Base-by-base conservation (phyloP, 345 rosid genomes). In the Bruguiera gymnorhiza region DNA sequence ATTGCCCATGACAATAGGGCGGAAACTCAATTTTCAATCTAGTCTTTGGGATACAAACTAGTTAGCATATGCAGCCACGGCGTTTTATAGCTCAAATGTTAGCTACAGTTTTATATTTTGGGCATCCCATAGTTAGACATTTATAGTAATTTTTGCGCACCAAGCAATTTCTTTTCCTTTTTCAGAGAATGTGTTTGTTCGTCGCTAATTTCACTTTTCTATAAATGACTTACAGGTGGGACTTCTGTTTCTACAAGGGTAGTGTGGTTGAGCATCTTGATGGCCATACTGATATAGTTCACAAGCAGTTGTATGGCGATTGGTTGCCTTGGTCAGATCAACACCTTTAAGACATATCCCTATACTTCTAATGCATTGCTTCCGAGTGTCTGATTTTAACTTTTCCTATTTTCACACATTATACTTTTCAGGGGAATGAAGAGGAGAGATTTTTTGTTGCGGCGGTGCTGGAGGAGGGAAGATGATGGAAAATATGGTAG, bases 401-500 rank as follows among this genome's bases (percentile, higher is more conserved):
- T 23, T 63, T 71, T 73, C 67, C 52, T 72, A 10, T 46, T 29
- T 67, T 77, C 46, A 67, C 65, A 36, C 51, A 19, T 18, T 39
- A 20, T 72, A 58, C 63, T 69, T 74, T 81, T 66, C 74, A 91
- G 97, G 98, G 96, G 96, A 74, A 88, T 91, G 90, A 88, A 81
- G 69, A 74, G 84, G 63, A 82, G 98, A 81, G 98, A 93, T 77
- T 82, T 93, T 67, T 82, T 85, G 72, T 79, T 93, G 81, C 86
- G 88, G 46, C 94, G 97, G 68, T 93, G 89, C 72, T 93, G 98
- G 98, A 88, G 98, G 83, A 86, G 98, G 82, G 98, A 93, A 83
- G 97, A 89, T 75, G 97, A 89, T 71, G 97, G 98, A 65, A 91
- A 96, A 72, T 93, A 93, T 82, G 98, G 98, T 93, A 70, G 29